A percentile compares a stretch with the other conserved stretches of the same genome.
Evolutionary conservation across 1,284 basidiomycete genomes (phyloP).

Genomic region (Apiotrichum mycotoxinovorans): DNA sequence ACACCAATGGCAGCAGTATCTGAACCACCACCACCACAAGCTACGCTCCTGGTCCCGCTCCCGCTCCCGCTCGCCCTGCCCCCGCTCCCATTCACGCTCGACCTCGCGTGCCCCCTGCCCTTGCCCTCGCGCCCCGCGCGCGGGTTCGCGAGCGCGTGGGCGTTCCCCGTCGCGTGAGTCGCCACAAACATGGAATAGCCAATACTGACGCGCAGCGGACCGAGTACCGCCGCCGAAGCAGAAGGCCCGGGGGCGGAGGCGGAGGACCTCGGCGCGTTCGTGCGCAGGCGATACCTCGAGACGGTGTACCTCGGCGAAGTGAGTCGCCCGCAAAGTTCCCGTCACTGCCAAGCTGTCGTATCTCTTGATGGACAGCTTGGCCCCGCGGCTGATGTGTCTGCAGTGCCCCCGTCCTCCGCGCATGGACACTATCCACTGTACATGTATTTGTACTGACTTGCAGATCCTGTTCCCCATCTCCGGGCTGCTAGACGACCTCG

Average conservation of each 20-base stretch:
- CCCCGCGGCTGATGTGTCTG: too few species aligned
- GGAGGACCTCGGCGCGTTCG: constrained; percentile 20
- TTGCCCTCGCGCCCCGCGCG: constrained; percentile 20
- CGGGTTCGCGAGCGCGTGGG: constrained; percentile 22
- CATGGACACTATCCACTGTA: too few species aligned
- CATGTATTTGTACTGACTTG: too few species aligned
- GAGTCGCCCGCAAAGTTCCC: constrained; percentile 6
- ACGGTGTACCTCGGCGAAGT: constrained; percentile 40
- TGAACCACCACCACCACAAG: too few species aligned
- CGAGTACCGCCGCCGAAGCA: constrained; percentile 9
- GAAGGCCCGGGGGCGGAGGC: too few species aligned
- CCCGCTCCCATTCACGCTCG: constrained; percentile 30
- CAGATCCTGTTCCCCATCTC: constrained; percentile 32
- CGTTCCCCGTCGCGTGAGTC: constrained; percentile 31
- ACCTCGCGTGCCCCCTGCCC: constrained; percentile 32
- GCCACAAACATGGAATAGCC: background rate
- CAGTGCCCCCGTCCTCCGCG: too few species aligned
- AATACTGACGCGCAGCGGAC: constrained; percentile 24
- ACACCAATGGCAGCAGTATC: too few species aligned
- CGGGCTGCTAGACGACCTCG: constrained; percentile 28
- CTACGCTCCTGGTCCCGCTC: too few species aligned
- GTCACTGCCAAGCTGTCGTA: too few species aligned
- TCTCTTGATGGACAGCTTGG: too few species aligned
- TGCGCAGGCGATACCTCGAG: constrained; percentile 36
- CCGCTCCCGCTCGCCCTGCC: background rate